Evolutionary conservation across 2,329 filamentous ascomycete species (phyloP), one percentile per base, ranked within the genome.

Genomic region (Ceratocystis diversiconidia): DNA sequence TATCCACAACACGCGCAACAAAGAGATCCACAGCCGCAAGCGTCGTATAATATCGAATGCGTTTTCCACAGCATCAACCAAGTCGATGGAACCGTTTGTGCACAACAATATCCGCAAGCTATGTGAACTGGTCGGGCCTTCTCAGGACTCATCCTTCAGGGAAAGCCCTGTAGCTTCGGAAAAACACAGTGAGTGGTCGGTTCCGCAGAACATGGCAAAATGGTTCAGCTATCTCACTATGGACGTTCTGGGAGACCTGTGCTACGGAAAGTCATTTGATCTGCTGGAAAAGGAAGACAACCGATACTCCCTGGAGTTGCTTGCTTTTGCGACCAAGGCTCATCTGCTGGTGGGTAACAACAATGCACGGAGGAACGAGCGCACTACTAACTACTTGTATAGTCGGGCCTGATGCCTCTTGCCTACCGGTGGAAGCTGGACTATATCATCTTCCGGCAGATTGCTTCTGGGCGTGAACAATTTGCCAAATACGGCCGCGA

Each of bases 391-490:
- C 7, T 67, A 43, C 19, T 32, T 36, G 10, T 62, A 15, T 22
- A 87, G 83, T 88, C 85, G 72, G 87, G 86, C 52, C 85, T 86
- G 7, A 88, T 88, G 82, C 86, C 86, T 68, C 78, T 86, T 12
- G 78, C 89, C 62, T 81, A 87, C 72, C 82, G 80, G 69, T 81
- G 87, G 71, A 80, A 82, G 68, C 77, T 90, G 41, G 86, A 89
- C 73, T 84, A 83, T 72, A 73, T 88, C 67, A 77, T 90, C 63
- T 88, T 90, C 74, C 84, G 79, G 66, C 81, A 80, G 66, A 82
- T 90, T 68, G 85, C 86, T 10, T 80, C 80, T 28, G 85, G 85
- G 55, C 82, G 87, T 2, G 85, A 82, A 72, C 80, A 82, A 67
- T 90, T 89, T 72, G 87, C 89, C 80, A 79, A 80, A 63, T 89